Base-by-base conservation (phyloP, 495 filamentous ascomycete genomes). In the Talaromyces nanjingensis region DNA sequence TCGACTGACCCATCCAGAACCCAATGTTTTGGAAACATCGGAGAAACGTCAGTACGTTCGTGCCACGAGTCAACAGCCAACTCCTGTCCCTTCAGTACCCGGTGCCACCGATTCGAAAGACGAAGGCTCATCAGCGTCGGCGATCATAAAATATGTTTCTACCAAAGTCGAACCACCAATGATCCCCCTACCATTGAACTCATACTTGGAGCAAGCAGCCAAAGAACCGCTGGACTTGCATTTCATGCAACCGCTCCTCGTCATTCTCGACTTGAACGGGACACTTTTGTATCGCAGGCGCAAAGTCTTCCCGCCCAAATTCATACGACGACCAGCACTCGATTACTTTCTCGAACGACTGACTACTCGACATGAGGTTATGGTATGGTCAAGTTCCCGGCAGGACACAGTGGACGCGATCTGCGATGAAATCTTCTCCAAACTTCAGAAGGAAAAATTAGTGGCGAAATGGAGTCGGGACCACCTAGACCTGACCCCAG, bases 211-310 rank as follows among this genome's bases (percentile, higher is more conserved):
- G 3, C 77, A 78, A 64, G 72, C 84, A 27, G 68, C 70, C 7
- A 56, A 64, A 45, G 55, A 70, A 6, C 76, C 81, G 4, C 61
- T 57, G 42, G 56, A 61, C 53, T 45, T 70, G 1, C 12, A 64
- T 2, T 64, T 63, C 6, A 75, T 79, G 12, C 77, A 81, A 31
- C 77, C 73, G 11, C 75, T 96, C 1, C 85, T 98, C 2, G 74
- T 98, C 20, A 84, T 98, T 29, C 85, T 98, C 62, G 94, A 98
- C 72, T 81, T 98, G 0, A 98, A 98, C 75, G 94, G 96, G 62
- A 96, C 96, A 0, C 79, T 98, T 3, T 79, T 97, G 16, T 77
- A 81, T 69, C 90, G 94, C 12, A 86, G 85, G 9, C 73, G 74
- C 33, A 75, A 78, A 9, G 70, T 68, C 6, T 66, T 74, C 0